Conservation (phyloP, 225 moss, liverwort and hornwort species). For the Physcomitrium patens region DNA sequence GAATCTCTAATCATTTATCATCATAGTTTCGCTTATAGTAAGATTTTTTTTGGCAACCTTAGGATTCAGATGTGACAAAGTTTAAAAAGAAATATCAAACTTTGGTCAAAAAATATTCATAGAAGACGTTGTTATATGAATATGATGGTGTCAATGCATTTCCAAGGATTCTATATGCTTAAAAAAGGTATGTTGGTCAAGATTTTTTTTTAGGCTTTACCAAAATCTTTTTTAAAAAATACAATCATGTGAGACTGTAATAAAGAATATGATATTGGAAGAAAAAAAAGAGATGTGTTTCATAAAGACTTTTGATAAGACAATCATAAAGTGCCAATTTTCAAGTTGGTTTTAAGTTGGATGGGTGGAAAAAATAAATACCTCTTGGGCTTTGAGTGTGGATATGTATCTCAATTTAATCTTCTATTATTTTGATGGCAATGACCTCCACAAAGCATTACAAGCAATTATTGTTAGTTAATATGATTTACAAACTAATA, state of each 20-base stretch:
- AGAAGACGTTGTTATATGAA: background rate
- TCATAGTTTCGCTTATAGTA: background rate
- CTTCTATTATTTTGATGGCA: conserved; percentile 5
- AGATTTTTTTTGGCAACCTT: conserved; percentile 16
- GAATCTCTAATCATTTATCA: conserved; percentile 11
- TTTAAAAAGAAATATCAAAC: background rate
- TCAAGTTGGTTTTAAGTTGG: conserved; percentile 26
- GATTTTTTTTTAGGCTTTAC: conserved; percentile 20
- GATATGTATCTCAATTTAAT: too few species aligned
- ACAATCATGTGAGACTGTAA: background rate
- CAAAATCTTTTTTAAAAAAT: background rate
- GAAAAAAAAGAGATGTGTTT: background rate
- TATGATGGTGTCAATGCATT: conserved; percentile 12
- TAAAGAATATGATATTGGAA: background rate
- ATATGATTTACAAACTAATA: background rate
- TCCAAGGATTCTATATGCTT: conserved; percentile 2
- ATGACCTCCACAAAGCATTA: background rate
- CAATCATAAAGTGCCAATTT: background rate
- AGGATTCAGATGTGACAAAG: background rate
- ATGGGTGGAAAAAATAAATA: background rate
- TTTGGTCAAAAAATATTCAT: conserved; percentile 7
- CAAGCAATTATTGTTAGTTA: background rate
- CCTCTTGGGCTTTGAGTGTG: too few species aligned
- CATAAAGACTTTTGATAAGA: background rate
- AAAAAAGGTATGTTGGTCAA: background rate